Evolutionary conservation across 768 basidiomycete species (phyloP), one percentile per base, ranked within the genome.

Genomic region (Amylocystis lapponica): DNA sequence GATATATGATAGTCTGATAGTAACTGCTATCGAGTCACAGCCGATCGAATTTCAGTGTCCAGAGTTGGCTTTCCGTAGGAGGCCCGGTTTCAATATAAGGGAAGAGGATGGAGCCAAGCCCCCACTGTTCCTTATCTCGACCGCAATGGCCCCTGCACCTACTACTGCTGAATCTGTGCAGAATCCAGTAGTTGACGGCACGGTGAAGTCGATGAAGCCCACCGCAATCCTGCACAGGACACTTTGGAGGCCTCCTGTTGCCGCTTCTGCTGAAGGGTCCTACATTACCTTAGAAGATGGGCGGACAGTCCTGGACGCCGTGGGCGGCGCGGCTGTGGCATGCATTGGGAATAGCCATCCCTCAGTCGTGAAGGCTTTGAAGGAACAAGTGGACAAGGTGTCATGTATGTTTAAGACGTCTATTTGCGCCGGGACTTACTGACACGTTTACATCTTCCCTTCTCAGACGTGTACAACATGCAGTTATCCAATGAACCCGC

Each of bases 271-370:
- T 3, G 64, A 84, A 51, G 88, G 88, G 14, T 73, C 81, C 27
- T 87, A 90, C 56, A 63, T 91, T 33, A 73, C 74, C 17, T 72
- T 91, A 6, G 78, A 83, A 51, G 79, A 80, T 61, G 90, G 89
- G 0, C 69, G 67, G 39, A 74, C 65, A 43, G 57, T 91, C 23
- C 71, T 92, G 52, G 90, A 94, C 64, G 86, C 75, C 6, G 79
- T 87, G 34, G 91, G 91, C 34, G 91, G 90, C 22, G 89, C 89
- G 5, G 88, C 91, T 9, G 91, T 94, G 22, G 62, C 80, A 10
- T 88, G 84, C 59, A 59, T 94, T 33, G 91, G 90, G 2, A 78
- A 79, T 45, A 76, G 72, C 17, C 80, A 90, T 56, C 85, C 83
- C 2, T 75, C 72, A 46, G 85, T 91, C 26, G 68, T 75, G 45